phyloP scores from a whole-genome alignment of 441 rosid genomes.

The Jatropha multifida region DNA sequence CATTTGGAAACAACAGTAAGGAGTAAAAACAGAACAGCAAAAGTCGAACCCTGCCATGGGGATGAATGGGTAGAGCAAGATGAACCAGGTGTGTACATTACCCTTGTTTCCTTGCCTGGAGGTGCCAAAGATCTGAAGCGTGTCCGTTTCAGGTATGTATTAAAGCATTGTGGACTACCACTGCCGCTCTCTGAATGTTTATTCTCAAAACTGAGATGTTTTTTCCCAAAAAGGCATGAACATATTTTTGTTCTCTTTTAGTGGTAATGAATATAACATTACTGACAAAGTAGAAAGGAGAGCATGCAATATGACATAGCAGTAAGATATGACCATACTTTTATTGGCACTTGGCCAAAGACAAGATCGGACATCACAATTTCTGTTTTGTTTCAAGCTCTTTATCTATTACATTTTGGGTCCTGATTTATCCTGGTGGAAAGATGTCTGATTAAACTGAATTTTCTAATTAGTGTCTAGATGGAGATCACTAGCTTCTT shows the following conservation, averaged over 20 bases:
- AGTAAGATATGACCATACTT: neutral
- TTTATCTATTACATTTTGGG: too few species aligned
- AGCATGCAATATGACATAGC: neutral
- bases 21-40: constrained; percentile 51
- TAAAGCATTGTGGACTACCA: neutral
- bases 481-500: neutral
- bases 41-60: constrained; percentile 61
- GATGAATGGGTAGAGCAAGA: constrained; percentile 98
- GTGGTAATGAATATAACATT: neutral
- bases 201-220: neutral
- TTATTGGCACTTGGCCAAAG: too few species aligned
- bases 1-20: constrained; percentile 54
- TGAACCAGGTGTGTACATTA: constrained; percentile 95
- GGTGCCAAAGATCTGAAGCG: constrained; percentile 88
- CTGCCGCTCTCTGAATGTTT: neutral
- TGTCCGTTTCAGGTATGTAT: constrained; percentile 89
- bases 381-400: too few species aligned
- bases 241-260: neutral
- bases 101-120: constrained; percentile 83
- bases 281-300: neutral
- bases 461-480: neutral
- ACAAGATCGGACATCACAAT: too few species aligned
- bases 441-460: too few species aligned
- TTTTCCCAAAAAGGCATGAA: neutral
- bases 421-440: too few species aligned